phyloP scores from a whole-genome alignment of 768 basidiomycete species.

The Russula brevipes region DNA sequence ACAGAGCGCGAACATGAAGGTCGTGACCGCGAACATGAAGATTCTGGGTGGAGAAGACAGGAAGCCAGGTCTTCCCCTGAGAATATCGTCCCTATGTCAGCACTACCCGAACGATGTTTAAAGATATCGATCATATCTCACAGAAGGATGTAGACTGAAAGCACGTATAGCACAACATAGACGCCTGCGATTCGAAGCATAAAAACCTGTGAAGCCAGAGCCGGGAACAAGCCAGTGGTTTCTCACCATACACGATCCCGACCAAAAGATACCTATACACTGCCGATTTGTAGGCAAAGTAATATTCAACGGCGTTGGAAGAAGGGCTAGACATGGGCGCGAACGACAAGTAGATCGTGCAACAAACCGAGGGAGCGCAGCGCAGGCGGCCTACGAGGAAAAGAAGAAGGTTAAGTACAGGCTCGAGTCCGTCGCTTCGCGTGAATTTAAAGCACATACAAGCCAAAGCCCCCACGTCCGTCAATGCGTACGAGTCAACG shows the following conservation, averaged over 20 bases:
- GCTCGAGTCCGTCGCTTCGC: neutral
- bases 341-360: neutral
- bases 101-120: neutral
- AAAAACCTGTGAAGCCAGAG: neutral
- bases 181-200: neutral
- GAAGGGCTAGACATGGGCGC: conserved; percentile 2
- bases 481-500: too few relatives aligned
- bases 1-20: conserved; percentile 17
- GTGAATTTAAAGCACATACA: too few relatives aligned
- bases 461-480: too few relatives aligned
- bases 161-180: conserved; percentile 5
- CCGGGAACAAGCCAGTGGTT: neutral
- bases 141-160: conserved; percentile 18
- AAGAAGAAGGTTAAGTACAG: neutral
- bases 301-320: neutral
- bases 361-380: neutral
- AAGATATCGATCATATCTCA: neutral
- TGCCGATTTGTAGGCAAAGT: neutral
- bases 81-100: neutral
- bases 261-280: conserved; percentile 14
- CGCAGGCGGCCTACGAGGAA: neutral
- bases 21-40: conserved; percentile 16
- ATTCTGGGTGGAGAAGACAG: conserved; percentile 12
- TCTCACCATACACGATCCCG: conserved; percentile 16
- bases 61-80: conserved; percentile 11